Percentiles rank a stretch among this genome's conserved stretches.
Evolutionary conservation across 2,329 filamentous ascomycete species (phyloP).

Genomic region (Talaromyces sp.): DNA sequence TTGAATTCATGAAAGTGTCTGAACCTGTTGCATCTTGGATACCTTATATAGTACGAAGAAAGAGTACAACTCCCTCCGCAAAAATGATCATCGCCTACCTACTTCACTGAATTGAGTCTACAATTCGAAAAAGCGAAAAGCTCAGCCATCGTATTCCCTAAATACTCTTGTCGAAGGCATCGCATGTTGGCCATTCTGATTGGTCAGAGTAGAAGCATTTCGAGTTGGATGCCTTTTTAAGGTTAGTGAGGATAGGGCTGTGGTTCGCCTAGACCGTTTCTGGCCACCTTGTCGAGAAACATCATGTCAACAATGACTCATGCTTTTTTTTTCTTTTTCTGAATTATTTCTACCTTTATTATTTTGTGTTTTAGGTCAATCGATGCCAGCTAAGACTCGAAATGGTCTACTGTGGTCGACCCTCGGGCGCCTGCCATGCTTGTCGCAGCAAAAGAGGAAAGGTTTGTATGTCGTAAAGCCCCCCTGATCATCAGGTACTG

Average conservation of each 20-base stretch:
- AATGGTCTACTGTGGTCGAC: conserved; percentile 2
- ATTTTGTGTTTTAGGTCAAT: background rate
- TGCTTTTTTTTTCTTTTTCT: background rate
- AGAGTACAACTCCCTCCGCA: background rate
- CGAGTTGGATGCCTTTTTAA: background rate
- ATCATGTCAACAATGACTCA: background rate
- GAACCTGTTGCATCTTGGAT: background rate
- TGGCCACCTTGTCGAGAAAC: background rate
- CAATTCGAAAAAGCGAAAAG: background rate
- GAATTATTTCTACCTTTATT: background rate
- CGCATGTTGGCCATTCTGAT: background rate
- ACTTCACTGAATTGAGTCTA: background rate
- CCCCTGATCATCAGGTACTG: no score
- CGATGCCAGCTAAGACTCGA: background rate
- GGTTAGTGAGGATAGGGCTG: background rate
- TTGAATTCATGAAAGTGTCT: background rate
- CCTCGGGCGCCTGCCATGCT: background rate
- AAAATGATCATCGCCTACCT: background rate
- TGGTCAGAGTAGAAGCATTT: background rate
- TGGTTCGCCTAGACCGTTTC: background rate
- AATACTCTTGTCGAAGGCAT: background rate
- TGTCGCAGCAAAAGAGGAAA: background rate
- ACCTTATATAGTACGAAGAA: background rate
- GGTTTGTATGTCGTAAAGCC: background rate
- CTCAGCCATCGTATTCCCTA: background rate